Percentiles rank a stretch among this genome's conserved stretches.
phyloP scores from a whole-genome alignment of 2,329 filamentous ascomycete species.

The Xylariaceae sp. region DNA sequence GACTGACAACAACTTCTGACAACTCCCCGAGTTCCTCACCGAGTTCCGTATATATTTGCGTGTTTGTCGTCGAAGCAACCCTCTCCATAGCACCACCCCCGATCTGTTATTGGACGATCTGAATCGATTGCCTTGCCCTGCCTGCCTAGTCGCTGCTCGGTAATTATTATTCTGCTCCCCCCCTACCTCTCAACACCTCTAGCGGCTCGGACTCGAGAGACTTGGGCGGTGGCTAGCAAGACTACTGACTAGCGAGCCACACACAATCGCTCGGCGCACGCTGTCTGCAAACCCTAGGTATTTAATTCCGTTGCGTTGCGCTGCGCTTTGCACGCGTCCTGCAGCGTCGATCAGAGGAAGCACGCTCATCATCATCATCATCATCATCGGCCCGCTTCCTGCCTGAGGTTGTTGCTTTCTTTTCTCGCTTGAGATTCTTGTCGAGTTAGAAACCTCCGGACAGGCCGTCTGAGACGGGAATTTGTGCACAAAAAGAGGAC shows the following conservation, averaged over 20 bases:
- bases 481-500: not conserved
- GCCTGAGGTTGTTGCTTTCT: not conserved
- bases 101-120: not conserved
- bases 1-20: constrained; percentile 1
- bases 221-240: not conserved
- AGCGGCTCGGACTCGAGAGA: not conserved
- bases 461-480: constrained; percentile 1
- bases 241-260: not conserved
- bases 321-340: not conserved
- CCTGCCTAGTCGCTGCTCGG: not conserved
- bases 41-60: not conserved
- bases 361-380: not conserved
- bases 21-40: constrained; percentile 4
- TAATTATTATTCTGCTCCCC: not conserved
- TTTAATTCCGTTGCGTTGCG: not conserved
- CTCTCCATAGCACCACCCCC: not conserved
- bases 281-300: not conserved
- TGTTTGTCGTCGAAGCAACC: not conserved
- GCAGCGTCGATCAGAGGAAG: not conserved
- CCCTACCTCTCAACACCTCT: not conserved
- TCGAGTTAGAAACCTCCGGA: not conserved
- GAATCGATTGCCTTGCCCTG: not conserved
- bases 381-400: not conserved
- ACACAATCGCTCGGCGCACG: not conserved
- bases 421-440: constrained; percentile 1